Base-by-base conservation (phyloP, 371 early-diverging fungal species). In the Actinomucor elegans region DNA sequence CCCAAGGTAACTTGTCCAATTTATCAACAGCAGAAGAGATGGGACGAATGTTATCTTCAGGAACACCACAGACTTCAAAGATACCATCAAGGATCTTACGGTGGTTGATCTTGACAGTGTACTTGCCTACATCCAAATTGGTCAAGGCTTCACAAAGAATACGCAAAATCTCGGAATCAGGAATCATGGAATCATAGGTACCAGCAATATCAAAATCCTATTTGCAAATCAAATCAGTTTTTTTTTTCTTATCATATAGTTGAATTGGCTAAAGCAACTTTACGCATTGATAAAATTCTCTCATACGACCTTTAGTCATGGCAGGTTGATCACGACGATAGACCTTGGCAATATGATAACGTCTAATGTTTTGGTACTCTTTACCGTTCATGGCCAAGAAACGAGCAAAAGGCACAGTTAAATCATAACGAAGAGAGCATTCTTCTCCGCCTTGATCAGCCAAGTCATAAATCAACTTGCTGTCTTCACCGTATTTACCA, bases 401-500 rank as follows among this genome's bases (percentile, higher is more conserved):
- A 43, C 99, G 88, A n/a, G 99, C 97, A 79, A 99, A 99, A 6
- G 99, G 99, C 15, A 99, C 99, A 1, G 99, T 99, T 59, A 99
- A 76, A 77, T 99, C 99, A 62, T 99, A 99, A 36, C 99, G 87
- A 26, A 99, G 79, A 4, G 99, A 93, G 61, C 96, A 98, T 69
- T 90, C 81, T 66, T 99, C 99, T 27, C 99, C 99, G 32, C 99
- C 99, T 69, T 99, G 99, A 71, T 99, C 98, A 60, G 92, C 89
- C 43, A 99, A 80, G 68, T 99, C 98, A 65, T 96, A 99, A 60
- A 99, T 99, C 52, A 99, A 83, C 78, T 99, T 99, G 68, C 90
- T 87, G 83, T 99, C 99, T 72, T 99, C 99, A 26, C 99, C 99
- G 65, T 99, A 99, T 74, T 99, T 99, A 57, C 98, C 97, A n/a